Conservation (phyloP, 2,329 filamentous ascomycete genomes). For the Torrubiella hemipterigena region DNA sequence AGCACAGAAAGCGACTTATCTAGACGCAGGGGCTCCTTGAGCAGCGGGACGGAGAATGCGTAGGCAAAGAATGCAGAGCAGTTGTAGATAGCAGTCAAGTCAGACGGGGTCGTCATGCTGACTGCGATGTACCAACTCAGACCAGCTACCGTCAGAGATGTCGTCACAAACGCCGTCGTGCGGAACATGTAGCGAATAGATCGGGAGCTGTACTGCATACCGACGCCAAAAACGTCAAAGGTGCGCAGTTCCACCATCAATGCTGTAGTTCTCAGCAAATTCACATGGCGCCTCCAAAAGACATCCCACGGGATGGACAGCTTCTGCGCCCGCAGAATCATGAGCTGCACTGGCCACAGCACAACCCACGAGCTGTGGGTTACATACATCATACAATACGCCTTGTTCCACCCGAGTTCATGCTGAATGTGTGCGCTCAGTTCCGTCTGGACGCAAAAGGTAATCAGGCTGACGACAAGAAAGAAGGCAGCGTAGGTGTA, state of each 20-base stretch:
- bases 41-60: conserved; percentile 82
- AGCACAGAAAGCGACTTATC: conserved; percentile 81
- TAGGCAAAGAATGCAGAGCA: conserved; percentile 99
- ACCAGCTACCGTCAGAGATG: conserved; percentile 77
- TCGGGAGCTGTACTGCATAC: conserved; percentile 21
- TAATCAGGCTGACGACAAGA: conserved; percentile 67
- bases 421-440: conserved; percentile 92
- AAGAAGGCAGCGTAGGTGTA: conserved; percentile 84
- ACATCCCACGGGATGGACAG: conserved; percentile 65
- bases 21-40: conserved; percentile 71
- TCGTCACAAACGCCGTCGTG: conserved; percentile 73
- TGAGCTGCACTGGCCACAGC: conserved; percentile 76
- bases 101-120: conserved; percentile 81
- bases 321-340: conserved; percentile 69
- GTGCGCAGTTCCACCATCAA: conserved; percentile 80
- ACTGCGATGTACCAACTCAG: conserved; percentile 95
- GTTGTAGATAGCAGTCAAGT: conserved; percentile 97
- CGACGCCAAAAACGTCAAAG: conserved; percentile 46
- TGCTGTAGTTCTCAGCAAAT: conserved; percentile 38
- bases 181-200: conserved; percentile 59
- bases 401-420: conserved; percentile 87
- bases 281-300: conserved; percentile 64
- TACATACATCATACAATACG: conserved; percentile 99
- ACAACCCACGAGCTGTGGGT: conserved; percentile 91
- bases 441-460: conserved; percentile 91